phyloP scores from a whole-genome alignment of 2,329 filamentous ascomycete genomes.

The Pochonia chlamydosporia region DNA sequence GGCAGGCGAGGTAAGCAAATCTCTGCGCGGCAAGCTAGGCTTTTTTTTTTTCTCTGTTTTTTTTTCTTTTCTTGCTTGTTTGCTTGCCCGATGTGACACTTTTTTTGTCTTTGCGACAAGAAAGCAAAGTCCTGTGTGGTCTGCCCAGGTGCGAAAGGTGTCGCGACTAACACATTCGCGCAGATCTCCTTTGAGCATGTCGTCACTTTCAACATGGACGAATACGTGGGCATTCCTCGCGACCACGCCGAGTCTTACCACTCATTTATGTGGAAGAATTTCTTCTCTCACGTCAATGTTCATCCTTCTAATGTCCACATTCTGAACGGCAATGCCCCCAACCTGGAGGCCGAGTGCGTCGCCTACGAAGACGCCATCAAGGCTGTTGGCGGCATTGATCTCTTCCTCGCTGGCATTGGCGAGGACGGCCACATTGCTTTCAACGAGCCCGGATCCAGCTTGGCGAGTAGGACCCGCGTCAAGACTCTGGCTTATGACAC shows the following conservation, averaged over 20 bases:
- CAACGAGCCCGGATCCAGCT: constrained; percentile 79
- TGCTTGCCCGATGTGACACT: too few relatives aligned
- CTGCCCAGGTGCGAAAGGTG: too few relatives aligned
- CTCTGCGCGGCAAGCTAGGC: neutral
- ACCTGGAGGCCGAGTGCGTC: constrained; percentile 70
- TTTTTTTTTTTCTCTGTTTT: constrained; percentile 16
- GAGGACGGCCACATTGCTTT: constrained; percentile 86
- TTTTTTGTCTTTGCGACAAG: neutral
- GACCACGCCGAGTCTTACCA: constrained; percentile 85
- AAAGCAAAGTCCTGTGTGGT: too few relatives aligned
- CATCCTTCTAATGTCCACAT: constrained; percentile 79
- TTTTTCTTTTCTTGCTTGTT: too few relatives aligned
- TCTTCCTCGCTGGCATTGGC: constrained; percentile 80
- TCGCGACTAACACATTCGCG: constrained; percentile 1
- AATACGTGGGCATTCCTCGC: constrained; percentile 78
- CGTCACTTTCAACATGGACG: constrained; percentile 91
- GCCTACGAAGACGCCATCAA: constrained; percentile 76
- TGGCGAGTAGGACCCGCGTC: constrained; percentile 72
- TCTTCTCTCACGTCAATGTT: constrained; percentile 82
- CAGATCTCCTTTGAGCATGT: constrained; percentile 82
- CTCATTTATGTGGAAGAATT: constrained; percentile 89
- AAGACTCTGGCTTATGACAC: constrained; percentile 87
- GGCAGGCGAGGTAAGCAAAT: constrained; percentile 44
- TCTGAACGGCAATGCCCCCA: constrained; percentile 71
- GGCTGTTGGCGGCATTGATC: constrained; percentile 69